Conservation (phyloP, 1,284 basidiomycete species). For the Fomes fomentarius region DNA sequence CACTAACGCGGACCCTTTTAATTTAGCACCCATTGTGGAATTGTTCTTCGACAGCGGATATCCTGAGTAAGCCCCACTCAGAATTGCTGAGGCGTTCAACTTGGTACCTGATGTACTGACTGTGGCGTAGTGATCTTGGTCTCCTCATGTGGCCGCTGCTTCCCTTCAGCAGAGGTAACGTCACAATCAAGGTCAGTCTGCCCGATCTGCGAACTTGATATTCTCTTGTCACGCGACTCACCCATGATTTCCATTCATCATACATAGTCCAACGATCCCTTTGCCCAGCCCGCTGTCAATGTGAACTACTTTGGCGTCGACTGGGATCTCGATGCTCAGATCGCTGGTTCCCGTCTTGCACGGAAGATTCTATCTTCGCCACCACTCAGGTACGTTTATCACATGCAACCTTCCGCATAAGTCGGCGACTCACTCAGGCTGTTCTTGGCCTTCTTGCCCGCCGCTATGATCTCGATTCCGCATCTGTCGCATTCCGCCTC, state of each 20-base stretch:
- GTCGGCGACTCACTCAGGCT: no score
- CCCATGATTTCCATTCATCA: no score
- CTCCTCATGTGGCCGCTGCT: constrained; percentile 57
- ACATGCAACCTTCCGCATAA: neutral
- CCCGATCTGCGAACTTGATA: no score
- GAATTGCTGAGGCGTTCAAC: no score
- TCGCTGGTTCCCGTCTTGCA: constrained; percentile 48
- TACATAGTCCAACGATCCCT: constrained; percentile 50
- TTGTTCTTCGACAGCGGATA: constrained; percentile 34
- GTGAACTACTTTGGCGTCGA: constrained; percentile 54
- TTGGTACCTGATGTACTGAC: constrained; percentile 26
- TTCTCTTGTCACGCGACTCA: no score
- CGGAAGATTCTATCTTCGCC: constrained; percentile 46
- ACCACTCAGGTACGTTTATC: constrained; percentile 31
- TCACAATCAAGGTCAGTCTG: constrained; percentile 50
- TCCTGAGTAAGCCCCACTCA: constrained; percentile 7
- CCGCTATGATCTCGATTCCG: neutral
- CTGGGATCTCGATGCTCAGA: constrained; percentile 52
- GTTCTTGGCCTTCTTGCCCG: neutral
- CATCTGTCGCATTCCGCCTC: neutral
- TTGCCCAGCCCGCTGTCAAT: constrained; percentile 45
- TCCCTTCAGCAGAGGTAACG: constrained; percentile 55
- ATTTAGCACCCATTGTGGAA: constrained; percentile 48
- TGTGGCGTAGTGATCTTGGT: constrained; percentile 36
- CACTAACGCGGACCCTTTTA: neutral